Evolutionary conservation across 1,284 basidiomycete species (phyloP), one percentile per base, ranked within the genome.

Genomic region (Meira nashicola): DNA sequence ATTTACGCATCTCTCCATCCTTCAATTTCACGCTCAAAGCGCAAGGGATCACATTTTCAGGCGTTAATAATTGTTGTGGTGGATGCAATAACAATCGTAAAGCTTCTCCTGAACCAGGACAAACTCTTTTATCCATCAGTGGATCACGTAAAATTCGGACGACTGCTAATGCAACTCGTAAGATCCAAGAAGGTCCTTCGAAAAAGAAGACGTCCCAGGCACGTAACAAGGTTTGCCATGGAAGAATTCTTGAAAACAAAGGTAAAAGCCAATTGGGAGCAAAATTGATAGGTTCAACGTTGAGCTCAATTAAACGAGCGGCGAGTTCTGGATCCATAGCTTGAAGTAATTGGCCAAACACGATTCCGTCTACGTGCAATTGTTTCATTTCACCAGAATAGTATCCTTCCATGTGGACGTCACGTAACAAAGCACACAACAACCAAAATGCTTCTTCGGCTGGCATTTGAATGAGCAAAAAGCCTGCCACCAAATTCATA

Each of bases 361-460:
- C 80, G 9, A 85, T 82, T 0, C 88, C 84, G 70, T 94, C 90
- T 9, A 91, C 85, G 63, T 90, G 88, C 63, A 94, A 81, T 70
- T 89, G 88, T 8, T 83, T 82, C n/a, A 85, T 82, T 54, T 83
- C 85, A 11, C 83, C 78, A 38, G 87, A 84, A 77, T 90, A 94
- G 78, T 92, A 92, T 39, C 65, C 67, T 21, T 68, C 68, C 67
- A 77, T 66, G 58, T 74, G 71, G 19, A 70, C 68, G 2, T 87
- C 83, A 28, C 88, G 86, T 7, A 92, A 81, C 61, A 95, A 88
- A 2, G 90, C 90, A 7, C 75, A 73, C 10, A 83, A 70, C 11
- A 82, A 71, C 90, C 90, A 95, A 76, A 96, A 96, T 0, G 90
- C 89, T 64, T 94, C 90, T 78, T 95, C 91, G 62, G 92, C 89